phyloP scores from a whole-genome alignment of 208 protist genomes.

The Leptomonas seymouri region DNA sequence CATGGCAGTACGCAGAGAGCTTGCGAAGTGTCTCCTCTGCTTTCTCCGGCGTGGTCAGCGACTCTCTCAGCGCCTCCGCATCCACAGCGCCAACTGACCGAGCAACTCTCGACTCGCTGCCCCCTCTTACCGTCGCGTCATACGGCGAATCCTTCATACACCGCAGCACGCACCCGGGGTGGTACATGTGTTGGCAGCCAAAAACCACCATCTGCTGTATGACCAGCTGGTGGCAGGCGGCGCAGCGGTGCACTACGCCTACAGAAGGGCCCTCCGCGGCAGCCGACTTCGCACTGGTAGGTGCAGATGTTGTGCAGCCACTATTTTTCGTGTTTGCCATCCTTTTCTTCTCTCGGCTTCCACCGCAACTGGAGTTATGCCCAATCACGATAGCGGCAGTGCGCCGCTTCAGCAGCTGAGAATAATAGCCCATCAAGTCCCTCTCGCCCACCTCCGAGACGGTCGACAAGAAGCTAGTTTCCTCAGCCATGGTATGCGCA shows the following conservation, averaged over 20 bases:
- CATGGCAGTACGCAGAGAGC: constrained; percentile 21
- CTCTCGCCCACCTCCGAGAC: constrained; percentile 47
- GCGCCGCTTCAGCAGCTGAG: constrained; percentile 38
- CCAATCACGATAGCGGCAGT: constrained; percentile 46
- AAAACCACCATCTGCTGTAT: constrained; percentile 50
- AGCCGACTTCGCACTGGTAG: not conserved
- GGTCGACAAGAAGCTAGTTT: constrained; percentile 45
- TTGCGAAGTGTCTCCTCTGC: constrained; percentile 20
- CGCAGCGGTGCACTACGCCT: constrained; percentile 6
- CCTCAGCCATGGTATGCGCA: constrained; percentile 43
- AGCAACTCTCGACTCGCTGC: not conserved
- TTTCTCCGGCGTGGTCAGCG: not conserved
- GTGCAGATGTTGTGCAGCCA: not conserved
- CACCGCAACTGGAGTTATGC: not conserved
- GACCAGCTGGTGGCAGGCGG: constrained; percentile 23
- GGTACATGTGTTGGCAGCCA: constrained; percentile 64
- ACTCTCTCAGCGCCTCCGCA: not conserved
- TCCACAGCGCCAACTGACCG: not conserved
- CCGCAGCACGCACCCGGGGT: constrained; percentile 55
- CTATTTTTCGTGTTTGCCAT: not conserved
- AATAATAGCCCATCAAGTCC: constrained; percentile 51
- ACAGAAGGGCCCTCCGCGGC: not conserved
- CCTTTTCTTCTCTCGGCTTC: not conserved
- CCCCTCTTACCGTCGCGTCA: not conserved
- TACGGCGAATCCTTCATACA: constrained; percentile 25